Evolutionary conservation across 2,329 filamentous ascomycete genomes (phyloP), one percentile per base, ranked within the genome.

Genomic region (Aspergillus intermedius): DNA sequence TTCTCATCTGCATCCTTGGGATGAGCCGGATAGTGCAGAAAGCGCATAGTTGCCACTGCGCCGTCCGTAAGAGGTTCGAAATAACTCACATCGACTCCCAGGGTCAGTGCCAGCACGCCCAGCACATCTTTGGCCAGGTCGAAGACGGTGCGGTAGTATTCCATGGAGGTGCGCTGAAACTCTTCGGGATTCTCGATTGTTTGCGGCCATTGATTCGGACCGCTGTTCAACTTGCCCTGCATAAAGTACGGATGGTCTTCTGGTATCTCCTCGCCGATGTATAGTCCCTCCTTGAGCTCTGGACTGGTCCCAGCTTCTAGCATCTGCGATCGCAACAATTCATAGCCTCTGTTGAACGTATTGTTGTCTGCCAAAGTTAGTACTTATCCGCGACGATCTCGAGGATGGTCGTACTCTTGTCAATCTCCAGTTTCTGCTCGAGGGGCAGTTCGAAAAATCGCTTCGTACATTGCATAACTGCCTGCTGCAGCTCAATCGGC

Each of bases 281-380:
- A 73, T 25, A 68, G 66, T 1, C 70, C 71, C 50, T 73, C 71
- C 51, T 74, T 74, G 3, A 73, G 60, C 28, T 75, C 72, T 2
- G 71, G 70, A 3, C 64, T 59, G 19, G 69, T 70, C 23, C 70
- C 71, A 30, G 60, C 57, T 56, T 74, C 71, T 8, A 74, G 60
- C 47, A 72, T 70, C 49, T 74, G 71, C 5, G 67, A 70, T 17
- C 65, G 63, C 13, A 74, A 58, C 22, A 69, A 57, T 49, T 74
- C 72, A 54, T 74, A 74, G 44, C 72, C 72, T 25, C 71, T 66
- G 54, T 73, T 69, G 58, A 65, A 71, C 2, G 61, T 64, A 44
- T 69, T 73, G 30, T 55, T 60, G 42, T 69, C 65, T 70, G 39
- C 9, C 1, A 22, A 7, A 7, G 25, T 56, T 9, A 51, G 28